Evolutionary conservation across 257 asterid genomes (phyloP).

Genomic region (Echium plantagineum): DNA sequence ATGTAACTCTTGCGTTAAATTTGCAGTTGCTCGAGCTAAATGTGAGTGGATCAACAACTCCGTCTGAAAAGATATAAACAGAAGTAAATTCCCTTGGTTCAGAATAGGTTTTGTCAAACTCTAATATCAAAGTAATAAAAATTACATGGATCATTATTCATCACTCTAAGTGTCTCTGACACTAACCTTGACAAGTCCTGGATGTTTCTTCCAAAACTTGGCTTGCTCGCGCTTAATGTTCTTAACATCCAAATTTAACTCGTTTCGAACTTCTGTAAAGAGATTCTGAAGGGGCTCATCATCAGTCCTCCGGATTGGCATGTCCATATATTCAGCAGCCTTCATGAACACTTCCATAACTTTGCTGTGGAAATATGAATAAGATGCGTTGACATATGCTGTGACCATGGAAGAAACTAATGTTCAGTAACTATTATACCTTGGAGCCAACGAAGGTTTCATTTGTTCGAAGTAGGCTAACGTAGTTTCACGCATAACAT

Average conservation of each 20-base stretch:
- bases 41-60: slow-evolving; percentile 76
- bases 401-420: not conserved
- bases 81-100: slow-evolving; percentile 5
- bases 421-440: slow-evolving; percentile 30
- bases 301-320: slow-evolving; percentile 76
- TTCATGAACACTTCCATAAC: slow-evolving; percentile 67
- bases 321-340: slow-evolving; percentile 79
- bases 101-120: slow-evolving; percentile 1
- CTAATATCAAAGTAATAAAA: slow-evolving; percentile 5
- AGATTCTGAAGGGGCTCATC: slow-evolving; percentile 83
- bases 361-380: slow-evolving; percentile 43
- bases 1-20: slow-evolving; percentile 54
- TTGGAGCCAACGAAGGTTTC: slow-evolving; percentile 83
- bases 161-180: not conserved
- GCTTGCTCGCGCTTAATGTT: slow-evolving; percentile 69
- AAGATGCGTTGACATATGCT: not conserved
- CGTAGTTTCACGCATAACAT: slow-evolving; percentile 68
- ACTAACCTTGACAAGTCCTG: slow-evolving; percentile 66
- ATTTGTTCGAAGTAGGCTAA: slow-evolving; percentile 59
- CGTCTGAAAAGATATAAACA: slow-evolving; percentile 39
- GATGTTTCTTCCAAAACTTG: slow-evolving; percentile 90
- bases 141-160: not conserved
- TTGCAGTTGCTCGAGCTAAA: slow-evolving; percentile 52
- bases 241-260: slow-evolving; percentile 73
- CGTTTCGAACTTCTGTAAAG: slow-evolving; percentile 55